Percentiles rank a stretch among this genome's conserved stretches.
Evolutionary conservation across 371 early-diverging fungal genomes (phyloP).

Genomic region (Parasitella parasitica): DNA sequence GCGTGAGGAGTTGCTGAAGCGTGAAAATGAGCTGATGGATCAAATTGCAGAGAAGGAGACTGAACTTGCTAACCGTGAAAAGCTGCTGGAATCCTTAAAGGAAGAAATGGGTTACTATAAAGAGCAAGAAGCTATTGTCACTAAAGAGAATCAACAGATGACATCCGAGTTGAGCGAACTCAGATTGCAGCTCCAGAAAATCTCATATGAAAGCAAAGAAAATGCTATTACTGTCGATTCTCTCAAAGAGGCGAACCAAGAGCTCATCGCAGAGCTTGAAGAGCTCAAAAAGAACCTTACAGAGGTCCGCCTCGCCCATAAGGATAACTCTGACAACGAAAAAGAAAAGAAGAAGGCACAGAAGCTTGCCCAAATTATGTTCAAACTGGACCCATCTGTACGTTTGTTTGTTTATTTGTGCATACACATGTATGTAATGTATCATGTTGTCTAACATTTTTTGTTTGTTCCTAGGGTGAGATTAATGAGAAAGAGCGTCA

Average conservation of each 20-base stretch:
- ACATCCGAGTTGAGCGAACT: constrained; percentile 69
- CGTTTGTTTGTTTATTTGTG: constrained; percentile 17
- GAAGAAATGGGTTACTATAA: constrained; percentile 70
- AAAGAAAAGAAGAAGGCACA: constrained; percentile 80
- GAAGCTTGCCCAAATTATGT: constrained; percentile 86
- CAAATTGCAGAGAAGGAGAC: constrained; percentile 87
- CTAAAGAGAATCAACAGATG: constrained; percentile 72
- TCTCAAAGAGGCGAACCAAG: constrained; percentile 81
- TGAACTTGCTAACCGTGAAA: constrained; percentile 58
- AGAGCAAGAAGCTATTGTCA: constrained; percentile 51
- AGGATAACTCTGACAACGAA: constrained; percentile 58
- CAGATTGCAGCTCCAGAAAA: constrained; percentile 81
- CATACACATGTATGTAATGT: background rate
- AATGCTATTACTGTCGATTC: constrained; percentile 79
- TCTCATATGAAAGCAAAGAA: constrained; percentile 85
- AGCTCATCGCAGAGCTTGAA: constrained; percentile 69
- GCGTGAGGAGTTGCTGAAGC: constrained; percentile 87
- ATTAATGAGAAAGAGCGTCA: constrained; percentile 81
- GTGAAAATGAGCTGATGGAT: constrained; percentile 93
- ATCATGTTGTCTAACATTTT: background rate
- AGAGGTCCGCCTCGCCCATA: constrained; percentile 50
- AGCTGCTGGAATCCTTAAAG: constrained; percentile 56
- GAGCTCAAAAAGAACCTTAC: constrained; percentile 65
- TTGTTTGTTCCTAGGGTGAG: constrained; percentile 38
- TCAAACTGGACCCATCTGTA: constrained; percentile 79